Conservation (phyloP, 2,329 filamentous ascomycete genomes). For the Penicillium sp. region DNA sequence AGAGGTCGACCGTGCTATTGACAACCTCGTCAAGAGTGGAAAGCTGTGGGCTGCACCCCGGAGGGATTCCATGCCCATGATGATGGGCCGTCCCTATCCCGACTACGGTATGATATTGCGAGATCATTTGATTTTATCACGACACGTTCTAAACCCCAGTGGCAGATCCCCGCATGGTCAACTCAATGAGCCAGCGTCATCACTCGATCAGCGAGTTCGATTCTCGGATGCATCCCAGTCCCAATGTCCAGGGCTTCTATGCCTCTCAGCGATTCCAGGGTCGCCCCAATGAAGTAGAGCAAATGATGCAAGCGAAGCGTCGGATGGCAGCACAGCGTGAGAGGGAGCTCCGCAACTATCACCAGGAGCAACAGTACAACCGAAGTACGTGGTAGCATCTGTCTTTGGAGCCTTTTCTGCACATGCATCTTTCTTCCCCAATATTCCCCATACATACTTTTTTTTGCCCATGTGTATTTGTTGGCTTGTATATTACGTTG, state of each 20-base stretch:
- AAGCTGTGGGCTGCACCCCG: slow-evolving; percentile 71
- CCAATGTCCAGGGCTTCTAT: slow-evolving; percentile 84
- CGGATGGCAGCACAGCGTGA: slow-evolving; percentile 98
- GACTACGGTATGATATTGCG: slow-evolving; percentile 53
- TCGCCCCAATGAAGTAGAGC: slow-evolving; percentile 85
- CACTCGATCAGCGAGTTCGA: slow-evolving; percentile 82
- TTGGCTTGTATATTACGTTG: slow-evolving; percentile 39
- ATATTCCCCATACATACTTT: slow-evolving; percentile 24
- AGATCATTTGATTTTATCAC: too few species aligned
- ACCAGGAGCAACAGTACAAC: slow-evolving; percentile 99
- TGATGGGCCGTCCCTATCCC: slow-evolving; percentile 50
- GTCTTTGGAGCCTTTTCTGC: slow-evolving; percentile 28
- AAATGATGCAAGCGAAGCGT: slow-evolving; percentile 98
- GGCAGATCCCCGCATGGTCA: slow-evolving; percentile 62
- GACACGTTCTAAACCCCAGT: slow-evolving; percentile 19
- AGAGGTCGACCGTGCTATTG: slow-evolving; percentile 94
- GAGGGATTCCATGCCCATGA: slow-evolving; percentile 68
- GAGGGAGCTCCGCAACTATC: slow-evolving; percentile 97
- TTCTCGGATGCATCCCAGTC: slow-evolving; percentile 62
- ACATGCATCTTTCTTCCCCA: too few species aligned
- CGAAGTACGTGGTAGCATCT: slow-evolving; percentile 62
- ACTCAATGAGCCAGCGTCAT: too few species aligned
- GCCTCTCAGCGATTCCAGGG: slow-evolving; percentile 83
- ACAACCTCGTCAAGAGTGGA: slow-evolving; percentile 92
- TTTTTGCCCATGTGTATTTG: slow-evolving; percentile 34